These are phyloP conservation scores for Candida hispaniensis DNA, from an alignment of 805 yeast genomes.

Conservation along the genomic window DNA sequence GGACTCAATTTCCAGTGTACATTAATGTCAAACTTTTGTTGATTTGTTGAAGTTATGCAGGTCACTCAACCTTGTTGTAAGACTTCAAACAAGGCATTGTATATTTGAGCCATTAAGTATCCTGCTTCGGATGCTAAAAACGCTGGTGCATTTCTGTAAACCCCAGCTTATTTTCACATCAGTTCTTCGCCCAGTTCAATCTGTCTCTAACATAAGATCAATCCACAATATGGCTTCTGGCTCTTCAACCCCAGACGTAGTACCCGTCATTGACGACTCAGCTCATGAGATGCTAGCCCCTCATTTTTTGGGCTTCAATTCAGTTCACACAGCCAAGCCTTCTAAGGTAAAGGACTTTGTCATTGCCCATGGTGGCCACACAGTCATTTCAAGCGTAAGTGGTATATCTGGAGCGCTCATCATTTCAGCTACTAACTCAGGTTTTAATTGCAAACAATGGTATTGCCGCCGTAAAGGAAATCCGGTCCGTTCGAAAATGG, in stretches of 20 bases:
- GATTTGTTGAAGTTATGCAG: too few species aligned
- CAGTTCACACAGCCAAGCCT: slow-evolving; percentile 66
- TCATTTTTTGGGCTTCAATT: slow-evolving; percentile 75
- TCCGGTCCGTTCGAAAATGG: slow-evolving; percentile 96
- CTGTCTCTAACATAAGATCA: too few species aligned
- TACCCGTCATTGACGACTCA: slow-evolving; percentile 8
- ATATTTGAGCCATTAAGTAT: too few species aligned
- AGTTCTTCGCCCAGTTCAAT: too few species aligned
- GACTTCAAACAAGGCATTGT: too few species aligned
- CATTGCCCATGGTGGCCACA: slow-evolving; percentile 79
- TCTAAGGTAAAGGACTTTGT: slow-evolving; percentile 71
- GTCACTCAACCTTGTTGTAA: too few species aligned
- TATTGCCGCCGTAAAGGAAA: slow-evolving; percentile 98
- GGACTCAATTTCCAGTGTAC: too few species aligned
- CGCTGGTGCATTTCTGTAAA: too few species aligned
- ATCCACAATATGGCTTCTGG: slow-evolving; percentile 16
- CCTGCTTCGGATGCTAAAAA: too few species aligned
- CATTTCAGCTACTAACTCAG: slow-evolving; percentile 17
- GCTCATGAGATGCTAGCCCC: slow-evolving; percentile 38
- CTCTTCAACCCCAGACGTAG: slow-evolving; percentile 16
- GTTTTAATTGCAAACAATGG: slow-evolving; percentile 96
- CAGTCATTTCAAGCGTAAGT: slow-evolving; percentile 61
- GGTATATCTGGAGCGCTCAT: neutral
- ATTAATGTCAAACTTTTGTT: too few species aligned
- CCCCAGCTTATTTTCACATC: too few species aligned